Conservation (phyloP, 495 filamentous ascomycete genomes). For the Terfezia boudieri region DNA sequence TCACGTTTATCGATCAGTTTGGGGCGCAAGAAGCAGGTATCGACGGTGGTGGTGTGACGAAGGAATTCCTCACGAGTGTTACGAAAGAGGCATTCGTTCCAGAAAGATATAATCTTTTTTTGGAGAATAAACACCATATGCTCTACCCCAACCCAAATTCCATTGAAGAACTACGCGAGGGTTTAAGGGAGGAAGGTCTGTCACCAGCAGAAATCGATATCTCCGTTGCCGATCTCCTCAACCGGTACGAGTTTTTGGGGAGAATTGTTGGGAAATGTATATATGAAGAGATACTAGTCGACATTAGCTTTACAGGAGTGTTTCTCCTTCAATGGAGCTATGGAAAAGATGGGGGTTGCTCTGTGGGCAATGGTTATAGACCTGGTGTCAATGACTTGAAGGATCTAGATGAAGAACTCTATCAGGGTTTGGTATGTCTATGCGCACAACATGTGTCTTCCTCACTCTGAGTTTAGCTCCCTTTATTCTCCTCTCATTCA, state of each 20-base stretch:
- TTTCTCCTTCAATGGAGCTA: slow-evolving; percentile 76
- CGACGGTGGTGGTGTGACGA: slow-evolving; percentile 91
- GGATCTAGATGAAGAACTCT: slow-evolving; percentile 82
- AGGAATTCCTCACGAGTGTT: slow-evolving; percentile 85
- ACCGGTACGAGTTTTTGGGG: slow-evolving; percentile 76
- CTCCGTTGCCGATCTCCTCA: slow-evolving; percentile 37
- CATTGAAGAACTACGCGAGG: slow-evolving; percentile 47
- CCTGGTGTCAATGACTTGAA: slow-evolving; percentile 81
- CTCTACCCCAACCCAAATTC: slow-evolving; percentile 73
- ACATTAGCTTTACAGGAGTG: slow-evolving; percentile 83
- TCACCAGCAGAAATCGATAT: slow-evolving; percentile 30
- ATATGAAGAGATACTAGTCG: slow-evolving; percentile 91
- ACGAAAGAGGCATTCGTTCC: slow-evolving; percentile 67
- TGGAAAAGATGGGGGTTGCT: slow-evolving; percentile 21
- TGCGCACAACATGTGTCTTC: too few species aligned
- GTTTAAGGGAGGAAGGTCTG: slow-evolving; percentile 31
- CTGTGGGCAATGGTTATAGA: slow-evolving; percentile 46
- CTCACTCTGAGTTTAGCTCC: slow-evolving; percentile 8
- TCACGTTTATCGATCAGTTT: slow-evolving; percentile 88
- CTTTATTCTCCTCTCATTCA: not conserved
- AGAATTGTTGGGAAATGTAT: slow-evolving; percentile 89
- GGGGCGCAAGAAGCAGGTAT: slow-evolving; percentile 75
- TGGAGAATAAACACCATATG: slow-evolving; percentile 70
- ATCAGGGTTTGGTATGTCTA: slow-evolving; percentile 52
- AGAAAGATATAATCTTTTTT: slow-evolving; percentile 36